These are phyloP conservation scores for Streptanthus diversifolius DNA, from an alignment of 345 rosid species.

Conservation along the genomic window DNA sequence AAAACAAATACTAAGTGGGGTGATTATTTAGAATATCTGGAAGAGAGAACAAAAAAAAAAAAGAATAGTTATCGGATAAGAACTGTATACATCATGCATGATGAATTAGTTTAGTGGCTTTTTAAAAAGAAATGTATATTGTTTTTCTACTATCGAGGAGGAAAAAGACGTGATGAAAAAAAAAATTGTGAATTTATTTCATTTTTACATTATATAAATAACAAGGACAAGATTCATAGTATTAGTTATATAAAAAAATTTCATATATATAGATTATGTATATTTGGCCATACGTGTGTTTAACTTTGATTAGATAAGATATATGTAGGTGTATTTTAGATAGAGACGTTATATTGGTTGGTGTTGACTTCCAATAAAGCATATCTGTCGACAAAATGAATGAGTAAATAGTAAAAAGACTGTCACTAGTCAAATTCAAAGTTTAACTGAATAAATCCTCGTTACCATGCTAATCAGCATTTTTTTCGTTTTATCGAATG, in stretches of 20 bases:
- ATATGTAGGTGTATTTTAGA: conserved; percentile 8
- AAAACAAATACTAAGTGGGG: not conserved
- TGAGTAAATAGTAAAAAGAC: conserved; percentile 14
- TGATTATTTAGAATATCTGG: not conserved
- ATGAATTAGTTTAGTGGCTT: not conserved
- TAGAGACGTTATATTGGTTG: not conserved
- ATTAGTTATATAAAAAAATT: too few species aligned
- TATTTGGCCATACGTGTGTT: not conserved
- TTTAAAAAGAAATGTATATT: too few species aligned
- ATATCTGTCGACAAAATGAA: not conserved
- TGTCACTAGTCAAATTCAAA: not conserved
- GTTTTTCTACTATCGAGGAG: not conserved
- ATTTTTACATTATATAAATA: not conserved
- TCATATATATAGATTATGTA: not conserved
- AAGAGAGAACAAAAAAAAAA: too few species aligned
- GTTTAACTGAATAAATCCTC: not conserved
- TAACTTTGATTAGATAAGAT: not conserved
- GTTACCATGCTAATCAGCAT: not conserved
- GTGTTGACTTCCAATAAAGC: conserved; percentile 13
- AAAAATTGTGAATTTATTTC: not conserved
- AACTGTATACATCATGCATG: not conserved
- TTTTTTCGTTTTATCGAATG: too few species aligned
- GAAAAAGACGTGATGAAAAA: conserved; percentile 6
- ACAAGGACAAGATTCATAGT: too few species aligned
- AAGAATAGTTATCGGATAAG: not conserved